Conservation (phyloP, 306 rosid species). For the Pyrus communis region DNA sequence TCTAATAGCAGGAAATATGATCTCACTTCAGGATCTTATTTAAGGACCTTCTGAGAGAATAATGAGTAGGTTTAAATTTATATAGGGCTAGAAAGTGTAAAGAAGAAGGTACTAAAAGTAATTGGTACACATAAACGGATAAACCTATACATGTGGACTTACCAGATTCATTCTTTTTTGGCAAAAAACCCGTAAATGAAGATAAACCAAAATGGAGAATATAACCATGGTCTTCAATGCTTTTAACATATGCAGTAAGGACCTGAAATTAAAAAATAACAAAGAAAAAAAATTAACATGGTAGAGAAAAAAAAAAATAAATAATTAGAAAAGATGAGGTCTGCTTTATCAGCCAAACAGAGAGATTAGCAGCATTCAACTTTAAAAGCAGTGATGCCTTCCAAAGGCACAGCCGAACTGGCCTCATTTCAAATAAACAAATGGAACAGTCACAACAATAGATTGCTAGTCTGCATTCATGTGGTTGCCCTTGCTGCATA, state of each 20-base stretch:
- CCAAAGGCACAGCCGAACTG: neutral
- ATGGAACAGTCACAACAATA: neutral
- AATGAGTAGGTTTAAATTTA: neutral
- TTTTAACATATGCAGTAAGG: slow-evolving; percentile 73
- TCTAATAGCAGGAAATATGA: neutral
- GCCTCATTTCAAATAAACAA: neutral
- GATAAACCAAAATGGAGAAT: slow-evolving; percentile 90
- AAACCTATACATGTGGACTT: slow-evolving; percentile 11
- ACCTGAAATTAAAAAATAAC: slow-evolving; percentile 44
- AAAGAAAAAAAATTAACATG: neutral
- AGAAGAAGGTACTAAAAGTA: neutral
- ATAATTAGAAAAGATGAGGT: neutral
- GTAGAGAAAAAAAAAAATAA: neutral
- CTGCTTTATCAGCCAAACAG: neutral
- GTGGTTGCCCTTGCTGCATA: neutral
- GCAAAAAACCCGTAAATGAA: slow-evolving; percentile 77
- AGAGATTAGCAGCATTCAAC: neutral
- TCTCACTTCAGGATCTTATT: neutral
- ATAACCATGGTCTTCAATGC: slow-evolving; percentile 94
- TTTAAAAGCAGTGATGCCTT: neutral
- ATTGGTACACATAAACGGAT: slow-evolving; percentile 3
- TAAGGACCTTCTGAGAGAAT: neutral
- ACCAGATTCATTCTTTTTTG: slow-evolving; percentile 47
- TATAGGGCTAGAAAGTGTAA: neutral
- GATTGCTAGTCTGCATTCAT: neutral